Evolutionary conservation across 1,284 basidiomycete species (phyloP).

Genomic region (Coniferiporia weirii): DNA sequence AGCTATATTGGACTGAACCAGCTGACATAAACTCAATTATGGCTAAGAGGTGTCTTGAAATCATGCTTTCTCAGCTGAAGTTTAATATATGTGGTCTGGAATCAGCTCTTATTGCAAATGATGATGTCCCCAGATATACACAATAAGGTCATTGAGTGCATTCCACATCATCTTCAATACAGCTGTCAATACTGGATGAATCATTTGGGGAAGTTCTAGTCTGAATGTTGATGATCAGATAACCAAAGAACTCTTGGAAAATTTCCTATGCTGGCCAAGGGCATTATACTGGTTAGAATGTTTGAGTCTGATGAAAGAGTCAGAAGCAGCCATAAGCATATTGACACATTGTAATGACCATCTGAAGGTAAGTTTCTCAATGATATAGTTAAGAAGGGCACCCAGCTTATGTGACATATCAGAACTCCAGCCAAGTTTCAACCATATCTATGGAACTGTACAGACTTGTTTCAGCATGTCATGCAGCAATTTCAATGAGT

Average conservation of each 20-base stretch:
- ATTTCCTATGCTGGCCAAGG: background rate
- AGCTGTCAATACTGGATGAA: background rate
- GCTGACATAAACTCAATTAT: no score
- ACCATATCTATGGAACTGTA: background rate
- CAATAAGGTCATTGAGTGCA: background rate
- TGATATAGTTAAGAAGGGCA: background rate
- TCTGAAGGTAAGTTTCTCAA: background rate
- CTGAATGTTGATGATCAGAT: background rate
- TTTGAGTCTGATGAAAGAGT: background rate
- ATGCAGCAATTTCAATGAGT: background rate
- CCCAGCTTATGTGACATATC: background rate
- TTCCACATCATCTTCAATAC: background rate
- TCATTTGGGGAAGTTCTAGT: background rate
- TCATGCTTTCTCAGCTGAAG: constrained; percentile 29
- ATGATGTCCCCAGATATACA: constrained; percentile 21
- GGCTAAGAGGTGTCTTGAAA: constrained; percentile 22
- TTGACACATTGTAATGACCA: background rate
- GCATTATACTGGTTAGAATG: background rate
- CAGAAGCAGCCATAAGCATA: background rate
- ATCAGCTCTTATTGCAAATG: constrained; percentile 26
- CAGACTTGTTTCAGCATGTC: background rate
- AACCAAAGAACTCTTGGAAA: background rate
- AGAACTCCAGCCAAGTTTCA: background rate
- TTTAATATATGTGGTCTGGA: constrained; percentile 31
- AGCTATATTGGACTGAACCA: no score